Base-by-base conservation (phyloP, 306 rosid genomes). In the Prosopis cineraria region DNA sequence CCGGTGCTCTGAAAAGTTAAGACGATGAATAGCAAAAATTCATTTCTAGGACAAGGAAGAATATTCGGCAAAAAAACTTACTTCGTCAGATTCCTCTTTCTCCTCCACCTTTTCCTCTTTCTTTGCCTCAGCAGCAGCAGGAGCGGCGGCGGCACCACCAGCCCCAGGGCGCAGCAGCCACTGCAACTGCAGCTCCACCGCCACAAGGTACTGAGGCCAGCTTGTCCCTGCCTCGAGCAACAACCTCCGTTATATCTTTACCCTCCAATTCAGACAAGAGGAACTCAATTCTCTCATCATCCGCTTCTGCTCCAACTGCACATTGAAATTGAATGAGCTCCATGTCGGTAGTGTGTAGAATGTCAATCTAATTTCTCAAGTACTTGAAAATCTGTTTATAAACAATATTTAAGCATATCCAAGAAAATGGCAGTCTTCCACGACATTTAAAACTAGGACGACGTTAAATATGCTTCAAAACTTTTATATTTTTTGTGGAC, bases 171-270 rank as follows among this genome's bases (percentile, higher is more conserved):
- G 79, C 56, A 17, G 92, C 85, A 20, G 88, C 73, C 0, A 71
- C 87, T 1, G 87, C 83, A 65, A 79, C 81, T 0, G 73, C 90
- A 16, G 20, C 93, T 8, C 81, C 94, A 5, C 96, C 90, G 31
- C 96, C 96, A 17, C 87, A 70, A 19, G 97, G 97, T 3, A 91
- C 91, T 0, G 93, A 90, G 20, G 97, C 97, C 78, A 93, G 76
- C 72, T 88, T 88, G 59, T 90, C 97, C 60, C 86, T 82, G 14
- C 97, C 96, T 6, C 85, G 67, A 0, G 98, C 97, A 83, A 93
- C 86, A 19, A 91, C 82, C 84, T 93, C 97, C 3, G 84, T 83
- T 76, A 91, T 24, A 68, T 93, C 96, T 73, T 79, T 91, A 1
- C 93, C 97, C 81, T 84, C 80, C 1, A 91, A 78, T 78, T 77